A percentile compares a stretch with the other conserved stretches of the same genome.
phyloP scores from a whole-genome alignment of 345 rosid genomes.

The Melaleuca quinquenervia region DNA sequence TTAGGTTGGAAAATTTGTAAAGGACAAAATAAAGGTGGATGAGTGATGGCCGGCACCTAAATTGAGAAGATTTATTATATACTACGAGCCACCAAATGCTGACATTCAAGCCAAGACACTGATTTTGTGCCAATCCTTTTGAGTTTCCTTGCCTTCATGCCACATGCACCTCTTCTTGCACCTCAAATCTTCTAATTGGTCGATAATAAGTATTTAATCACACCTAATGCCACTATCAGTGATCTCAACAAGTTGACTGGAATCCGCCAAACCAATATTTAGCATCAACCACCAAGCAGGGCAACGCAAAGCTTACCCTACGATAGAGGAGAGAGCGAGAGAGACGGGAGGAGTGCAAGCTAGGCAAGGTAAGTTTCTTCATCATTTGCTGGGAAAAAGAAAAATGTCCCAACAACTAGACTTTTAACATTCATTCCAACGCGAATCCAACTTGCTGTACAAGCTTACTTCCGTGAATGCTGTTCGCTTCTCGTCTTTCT shows the following conservation, averaged over 20 bases:
- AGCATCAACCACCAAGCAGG: neutral
- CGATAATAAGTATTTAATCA: neutral
- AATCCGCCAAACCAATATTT: neutral
- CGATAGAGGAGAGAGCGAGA: neutral
- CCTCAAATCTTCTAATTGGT: neutral
- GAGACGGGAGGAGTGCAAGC: neutral
- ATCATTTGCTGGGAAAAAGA: neutral
- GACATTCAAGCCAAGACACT: neutral
- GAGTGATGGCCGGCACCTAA: neutral
- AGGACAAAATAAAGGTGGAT: neutral
- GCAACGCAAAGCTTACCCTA: neutral
- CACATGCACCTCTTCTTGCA: neutral
- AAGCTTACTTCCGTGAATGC: neutral
- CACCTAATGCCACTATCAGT: neutral
- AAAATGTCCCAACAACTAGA: neutral
- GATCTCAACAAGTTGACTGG: neutral
- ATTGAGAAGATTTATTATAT: neutral
- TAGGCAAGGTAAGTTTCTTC: neutral
- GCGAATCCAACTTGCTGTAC: neutral
- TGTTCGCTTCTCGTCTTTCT: neutral
- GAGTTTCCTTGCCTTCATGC: neutral
- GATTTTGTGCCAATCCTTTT: neutral
- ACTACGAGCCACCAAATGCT: neutral
- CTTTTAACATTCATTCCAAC: neutral
- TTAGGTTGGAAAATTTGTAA: neutral